Conservation (phyloP, 1,284 basidiomycete species). For the Irpex lacteus region DNA sequence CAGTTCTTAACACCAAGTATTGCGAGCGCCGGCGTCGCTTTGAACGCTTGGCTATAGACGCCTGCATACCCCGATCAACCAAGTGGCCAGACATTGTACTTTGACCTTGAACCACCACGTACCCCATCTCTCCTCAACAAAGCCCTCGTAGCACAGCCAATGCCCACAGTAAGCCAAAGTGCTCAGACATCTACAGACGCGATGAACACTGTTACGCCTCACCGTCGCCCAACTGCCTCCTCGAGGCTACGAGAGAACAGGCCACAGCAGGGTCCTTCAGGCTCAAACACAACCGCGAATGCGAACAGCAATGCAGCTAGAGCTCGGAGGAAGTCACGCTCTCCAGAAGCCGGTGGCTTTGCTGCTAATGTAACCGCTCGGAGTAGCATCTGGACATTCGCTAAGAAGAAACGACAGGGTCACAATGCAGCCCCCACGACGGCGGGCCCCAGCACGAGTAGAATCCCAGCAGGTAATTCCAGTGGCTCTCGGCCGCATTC, state of each 20-base stretch:
- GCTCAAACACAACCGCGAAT: not conserved
- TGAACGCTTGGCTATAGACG: too few relatives aligned
- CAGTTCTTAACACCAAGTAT: too few relatives aligned
- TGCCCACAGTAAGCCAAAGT: not conserved
- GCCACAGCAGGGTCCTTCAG: not conserved
- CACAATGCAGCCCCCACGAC: not conserved
- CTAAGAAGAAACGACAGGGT: constrained; percentile 1
- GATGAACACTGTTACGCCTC: not conserved
- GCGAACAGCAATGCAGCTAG: not conserved
- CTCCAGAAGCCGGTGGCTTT: constrained; percentile 10
- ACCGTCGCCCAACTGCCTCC: constrained; percentile 4
- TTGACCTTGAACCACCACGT: too few relatives aligned
- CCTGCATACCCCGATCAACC: too few relatives aligned
- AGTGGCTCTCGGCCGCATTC: constrained; percentile 2
- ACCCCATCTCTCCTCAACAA: not conserved
- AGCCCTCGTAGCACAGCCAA: not conserved
- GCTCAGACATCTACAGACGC: not conserved
- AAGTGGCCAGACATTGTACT: too few relatives aligned
- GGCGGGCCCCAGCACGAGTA: not conserved
- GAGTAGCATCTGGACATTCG: not conserved
- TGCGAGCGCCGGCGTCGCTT: too few relatives aligned
- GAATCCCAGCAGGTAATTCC: not conserved
- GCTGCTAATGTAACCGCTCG: too few relatives aligned
- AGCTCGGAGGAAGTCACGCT: constrained; percentile 24
- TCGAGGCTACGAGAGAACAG: constrained; percentile 7